These are phyloP conservation scores for Millerozyma miso DNA, from an alignment of 805 yeast species.

Conservation along the genomic window DNA sequence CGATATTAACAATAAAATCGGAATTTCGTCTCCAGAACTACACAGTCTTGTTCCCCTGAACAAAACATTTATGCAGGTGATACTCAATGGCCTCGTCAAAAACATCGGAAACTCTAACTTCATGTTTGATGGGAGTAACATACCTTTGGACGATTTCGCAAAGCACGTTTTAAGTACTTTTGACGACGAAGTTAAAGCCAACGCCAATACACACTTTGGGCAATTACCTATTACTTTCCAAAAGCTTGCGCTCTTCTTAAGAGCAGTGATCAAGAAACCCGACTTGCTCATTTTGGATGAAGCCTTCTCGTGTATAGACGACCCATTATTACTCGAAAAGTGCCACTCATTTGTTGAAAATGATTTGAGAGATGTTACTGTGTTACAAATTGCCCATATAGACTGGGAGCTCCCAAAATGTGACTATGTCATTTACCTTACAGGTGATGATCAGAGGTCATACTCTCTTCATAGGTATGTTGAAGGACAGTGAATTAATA, in stretches of 20 bases:
- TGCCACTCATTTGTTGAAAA: constrained; percentile 29
- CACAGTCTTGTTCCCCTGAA: constrained; percentile 76
- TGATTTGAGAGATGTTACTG: constrained; percentile 47
- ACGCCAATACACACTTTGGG: constrained; percentile 41
- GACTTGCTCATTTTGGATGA: constrained; percentile 80
- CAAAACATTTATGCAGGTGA: constrained; percentile 50
- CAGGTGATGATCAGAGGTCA: constrained; percentile 25
- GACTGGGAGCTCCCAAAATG: constrained; percentile 75
- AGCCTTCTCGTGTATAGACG: constrained; percentile 88
- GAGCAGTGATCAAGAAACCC: constrained; percentile 79
- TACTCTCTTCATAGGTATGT: constrained; percentile 16
- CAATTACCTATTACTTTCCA: constrained; percentile 68
- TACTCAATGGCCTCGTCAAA: constrained; percentile 64
- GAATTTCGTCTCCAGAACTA: constrained; percentile 87
- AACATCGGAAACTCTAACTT: constrained; percentile 58
- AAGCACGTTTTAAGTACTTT: constrained; percentile 17
- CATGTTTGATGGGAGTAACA: constrained; percentile 37
- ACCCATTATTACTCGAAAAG: constrained; percentile 31
- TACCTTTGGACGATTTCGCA: constrained; percentile 12
- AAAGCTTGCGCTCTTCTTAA: constrained; percentile 67
- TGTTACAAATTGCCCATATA: constrained; percentile 78
- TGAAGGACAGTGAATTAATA: too few relatives aligned
- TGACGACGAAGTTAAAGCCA: constrained; percentile 25
- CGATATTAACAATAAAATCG: constrained; percentile 73
- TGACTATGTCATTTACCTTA: constrained; percentile 38